Base-by-base conservation (phyloP, 1,284 basidiomycete genomes). In the Sanghuangporus sanghuang region DNA sequence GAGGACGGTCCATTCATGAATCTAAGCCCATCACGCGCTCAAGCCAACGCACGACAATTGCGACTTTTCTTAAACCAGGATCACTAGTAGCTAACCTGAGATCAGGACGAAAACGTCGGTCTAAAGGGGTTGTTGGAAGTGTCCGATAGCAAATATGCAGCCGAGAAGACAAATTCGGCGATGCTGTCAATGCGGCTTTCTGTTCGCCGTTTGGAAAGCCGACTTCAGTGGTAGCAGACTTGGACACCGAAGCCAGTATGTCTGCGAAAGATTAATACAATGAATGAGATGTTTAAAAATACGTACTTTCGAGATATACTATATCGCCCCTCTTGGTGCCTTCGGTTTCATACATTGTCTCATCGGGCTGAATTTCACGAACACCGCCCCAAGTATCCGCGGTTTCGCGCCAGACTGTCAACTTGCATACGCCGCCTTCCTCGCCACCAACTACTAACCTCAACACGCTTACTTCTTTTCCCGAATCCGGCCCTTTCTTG, bases 131-230 rank as follows among this genome's bases (percentile, higher is more conserved):
- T 66, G 81, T 80, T 6, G 89, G 87, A 81, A 92, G 83, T 6
- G 87, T 87, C 9, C 90, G 83, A 73, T 87, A 92, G 70, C 90
- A 92, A 11, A 92, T 85, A 67, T 85, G 79, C 57, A 84, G 71
- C 58, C 71, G 75, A 1, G 87, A 87, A 57, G 81, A 82, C 21
- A 85, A 77, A 67, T 83, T 79, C 11, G 85, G 83, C 0, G 89
- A 90, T 0, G 87, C 89, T 0, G 83, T 84, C 27, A 90, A 73
- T 6, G 75, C 75, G 59, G 82, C 70, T 1, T 81, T 1, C 76
- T n/a, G 67, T 49, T 23, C 49, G 44, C 6, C 35, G 42, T 44
- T 14, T 44, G 42, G n/a, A n/a, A 44, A 6, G 49, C 49, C 27
- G 21, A 21, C 49, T 8, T 52, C 21, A 11, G 18, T 23, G n/a